Conservation (phyloP, 768 basidiomycete species). For the Tulasnella sp. region DNA sequence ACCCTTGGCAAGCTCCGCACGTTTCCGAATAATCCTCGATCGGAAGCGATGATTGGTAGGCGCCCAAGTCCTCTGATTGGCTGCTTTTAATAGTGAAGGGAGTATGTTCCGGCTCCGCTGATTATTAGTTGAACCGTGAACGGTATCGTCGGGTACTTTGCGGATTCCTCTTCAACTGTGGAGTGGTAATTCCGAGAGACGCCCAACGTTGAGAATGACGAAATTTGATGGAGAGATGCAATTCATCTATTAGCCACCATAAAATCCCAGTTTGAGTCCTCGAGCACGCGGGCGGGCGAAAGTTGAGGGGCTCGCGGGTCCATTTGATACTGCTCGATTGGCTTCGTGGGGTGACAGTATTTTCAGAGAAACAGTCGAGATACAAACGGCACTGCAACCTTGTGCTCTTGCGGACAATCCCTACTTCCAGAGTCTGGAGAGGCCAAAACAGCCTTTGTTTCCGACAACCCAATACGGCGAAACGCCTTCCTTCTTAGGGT, state of each 20-base stretch:
- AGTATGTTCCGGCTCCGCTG: no score
- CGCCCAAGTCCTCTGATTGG: no score
- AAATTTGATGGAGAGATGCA: background rate
- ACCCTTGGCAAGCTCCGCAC: background rate
- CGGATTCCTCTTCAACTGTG: no score
- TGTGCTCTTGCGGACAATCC: background rate
- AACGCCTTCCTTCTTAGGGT: constrained; percentile 38
- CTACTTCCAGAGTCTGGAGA: constrained; percentile 4
- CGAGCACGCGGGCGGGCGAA: no score
- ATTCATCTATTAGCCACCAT: background rate
- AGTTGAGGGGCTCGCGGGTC: background rate
- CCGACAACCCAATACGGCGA: constrained; percentile 51
- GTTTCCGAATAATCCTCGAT: background rate
- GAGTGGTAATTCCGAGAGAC: background rate
- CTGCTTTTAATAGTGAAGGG: no score
- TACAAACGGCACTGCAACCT: background rate
- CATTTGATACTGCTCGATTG: background rate
- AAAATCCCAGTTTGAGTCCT: background rate
- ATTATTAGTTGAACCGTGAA: no score
- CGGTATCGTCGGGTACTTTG: no score
- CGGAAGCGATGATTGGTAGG: background rate
- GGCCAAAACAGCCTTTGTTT: constrained; percentile 49
- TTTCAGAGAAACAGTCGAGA: background rate
- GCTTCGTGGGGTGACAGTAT: background rate
- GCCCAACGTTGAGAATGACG: background rate